These are phyloP conservation scores for Leptographium procerum DNA, from an alignment of 2,329 filamentous ascomycete genomes.

Conservation along the genomic window DNA sequence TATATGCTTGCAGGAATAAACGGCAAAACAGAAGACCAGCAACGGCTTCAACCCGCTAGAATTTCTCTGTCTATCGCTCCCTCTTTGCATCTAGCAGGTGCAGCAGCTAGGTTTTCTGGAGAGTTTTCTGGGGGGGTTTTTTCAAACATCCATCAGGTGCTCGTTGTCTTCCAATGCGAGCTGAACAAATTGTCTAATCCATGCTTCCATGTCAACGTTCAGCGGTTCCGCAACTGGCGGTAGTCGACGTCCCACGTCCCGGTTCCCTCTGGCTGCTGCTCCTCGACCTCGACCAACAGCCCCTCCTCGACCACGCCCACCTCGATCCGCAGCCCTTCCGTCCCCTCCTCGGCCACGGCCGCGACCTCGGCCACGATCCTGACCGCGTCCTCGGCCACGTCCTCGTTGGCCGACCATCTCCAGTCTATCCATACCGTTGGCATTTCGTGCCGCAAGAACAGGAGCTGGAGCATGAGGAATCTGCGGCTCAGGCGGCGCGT, in stretches of 20 bases:
- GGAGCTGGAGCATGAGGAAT: not conserved
- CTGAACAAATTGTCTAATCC: conserved; percentile 13
- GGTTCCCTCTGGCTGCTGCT: not conserved
- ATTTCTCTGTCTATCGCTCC: no score
- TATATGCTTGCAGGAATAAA: not conserved
- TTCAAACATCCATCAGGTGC: conserved; percentile 7
- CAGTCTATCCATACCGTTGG: no score
- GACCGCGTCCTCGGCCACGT: not conserved
- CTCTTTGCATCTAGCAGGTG: not conserved
- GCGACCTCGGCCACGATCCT: not conserved
- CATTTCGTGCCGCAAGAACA: not conserved
- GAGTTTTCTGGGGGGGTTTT: no score
- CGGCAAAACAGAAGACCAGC: not conserved
- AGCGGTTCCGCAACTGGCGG: not conserved
- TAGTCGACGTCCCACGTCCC: not conserved
- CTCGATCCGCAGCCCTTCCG: not conserved
- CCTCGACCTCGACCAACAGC: not conserved
- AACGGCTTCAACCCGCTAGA: not conserved
- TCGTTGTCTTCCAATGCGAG: conserved; percentile 13
- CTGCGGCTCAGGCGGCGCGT: not conserved
- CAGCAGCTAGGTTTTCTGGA: no score
- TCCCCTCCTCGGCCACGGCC: not conserved
- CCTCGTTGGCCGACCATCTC: not conserved
- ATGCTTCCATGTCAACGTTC: conserved; percentile 9
- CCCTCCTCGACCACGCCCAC: conserved; percentile 1